Percentiles rank a stretch among this genome's conserved stretches.
These are phyloP conservation scores for Knufia fluminis DNA, from an alignment of 2,329 filamentous ascomycete genomes.

Conservation along the genomic window DNA sequence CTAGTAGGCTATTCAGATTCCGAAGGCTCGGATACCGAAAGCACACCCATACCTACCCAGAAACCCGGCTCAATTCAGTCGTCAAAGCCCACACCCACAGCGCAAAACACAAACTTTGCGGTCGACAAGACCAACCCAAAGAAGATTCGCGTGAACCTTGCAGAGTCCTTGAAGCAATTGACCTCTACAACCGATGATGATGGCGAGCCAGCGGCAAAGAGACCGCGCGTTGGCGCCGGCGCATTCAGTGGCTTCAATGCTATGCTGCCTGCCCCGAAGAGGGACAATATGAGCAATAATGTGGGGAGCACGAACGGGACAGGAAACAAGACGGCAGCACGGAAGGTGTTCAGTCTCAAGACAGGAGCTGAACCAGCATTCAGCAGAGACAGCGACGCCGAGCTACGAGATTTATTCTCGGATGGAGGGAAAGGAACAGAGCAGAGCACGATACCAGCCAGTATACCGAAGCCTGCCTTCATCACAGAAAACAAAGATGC, in stretches of 20 bases:
- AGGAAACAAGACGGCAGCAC: conserved; percentile 33
- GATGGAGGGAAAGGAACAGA: conserved; percentile 25
- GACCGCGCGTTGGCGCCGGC: conserved; percentile 53
- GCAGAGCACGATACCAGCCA: conserved; percentile 12
- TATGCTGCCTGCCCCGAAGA: conserved; percentile 76
- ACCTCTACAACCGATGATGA: conserved; percentile 22
- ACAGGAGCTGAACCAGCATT: conserved; percentile 79
- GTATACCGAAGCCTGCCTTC: conserved; percentile 36
- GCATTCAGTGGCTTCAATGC: conserved; percentile 76
- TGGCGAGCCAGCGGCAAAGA: conserved; percentile 59
- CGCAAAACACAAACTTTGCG: conserved; percentile 66
- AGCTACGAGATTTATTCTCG: conserved; percentile 28
- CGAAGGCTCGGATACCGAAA: conserved; percentile 56
- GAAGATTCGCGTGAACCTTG: conserved; percentile 75
- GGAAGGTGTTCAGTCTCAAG: conserved; percentile 61
- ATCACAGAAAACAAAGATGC: conserved; percentile 42
- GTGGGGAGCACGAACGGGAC: conserved; percentile 25
- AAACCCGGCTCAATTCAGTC: conserved; percentile 27
- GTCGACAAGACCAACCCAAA: conserved; percentile 71
- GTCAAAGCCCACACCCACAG: conserved; percentile 44
- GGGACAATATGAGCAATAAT: conserved; percentile 24
- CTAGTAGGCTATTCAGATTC: conserved; percentile 80
- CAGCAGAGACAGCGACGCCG: conserved; percentile 48
- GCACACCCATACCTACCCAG: conserved; percentile 28
- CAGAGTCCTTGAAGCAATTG: conserved; percentile 37